Evolutionary conservation across 495 filamentous ascomycete species (phyloP).

Genomic region (Geopyxis carbonaria): DNA sequence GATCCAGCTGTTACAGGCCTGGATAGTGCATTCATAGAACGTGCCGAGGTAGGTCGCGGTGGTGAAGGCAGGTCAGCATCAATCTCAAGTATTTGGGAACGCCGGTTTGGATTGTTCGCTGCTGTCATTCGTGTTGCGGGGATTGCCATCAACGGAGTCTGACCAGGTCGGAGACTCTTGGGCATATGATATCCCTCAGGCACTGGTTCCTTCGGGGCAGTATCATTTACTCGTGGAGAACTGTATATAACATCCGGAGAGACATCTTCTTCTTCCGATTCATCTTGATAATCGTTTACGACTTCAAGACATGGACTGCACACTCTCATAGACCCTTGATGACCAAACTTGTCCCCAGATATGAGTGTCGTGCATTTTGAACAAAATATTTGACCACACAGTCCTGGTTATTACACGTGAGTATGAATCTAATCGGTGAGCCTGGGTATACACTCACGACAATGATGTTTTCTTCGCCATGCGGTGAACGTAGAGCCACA

Average conservation of each 20-base stretch:
- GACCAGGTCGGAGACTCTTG: slow-evolving; percentile 18
- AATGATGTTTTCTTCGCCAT: slow-evolving; percentile 93
- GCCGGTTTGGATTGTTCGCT: slow-evolving; percentile 53
- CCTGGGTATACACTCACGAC: slow-evolving; percentile 37
- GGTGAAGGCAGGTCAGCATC: slow-evolving; percentile 52
- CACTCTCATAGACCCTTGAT: slow-evolving; percentile 67
- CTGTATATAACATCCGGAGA: slow-evolving; percentile 34
- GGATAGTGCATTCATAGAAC: slow-evolving; percentile 73
- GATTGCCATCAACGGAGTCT: slow-evolving; percentile 58
- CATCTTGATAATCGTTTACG: slow-evolving; percentile 77
- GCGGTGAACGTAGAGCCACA: slow-evolving; percentile 82
- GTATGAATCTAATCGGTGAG: not conserved
- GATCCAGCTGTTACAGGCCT: slow-evolving; percentile 48
- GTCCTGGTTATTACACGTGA: slow-evolving; percentile 25
- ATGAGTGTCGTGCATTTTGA: slow-evolving; percentile 87
- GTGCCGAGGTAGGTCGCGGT: slow-evolving; percentile 69
- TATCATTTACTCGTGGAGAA: slow-evolving; percentile 1
- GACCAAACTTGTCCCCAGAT: slow-evolving; percentile 70
- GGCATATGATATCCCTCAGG: slow-evolving; percentile 19
- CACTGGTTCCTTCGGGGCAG: slow-evolving; percentile 17
- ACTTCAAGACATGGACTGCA: slow-evolving; percentile 91
- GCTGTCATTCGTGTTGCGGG: slow-evolving; percentile 70
- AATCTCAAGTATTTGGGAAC: slow-evolving; percentile 84
- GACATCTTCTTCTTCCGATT: slow-evolving; percentile 61
- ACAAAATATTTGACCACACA: slow-evolving; percentile 92